A percentile compares a stretch with the other conserved stretches of the same genome.
phyloP scores from a whole-genome alignment of 257 asterid species.

The Solanum pennellii region DNA sequence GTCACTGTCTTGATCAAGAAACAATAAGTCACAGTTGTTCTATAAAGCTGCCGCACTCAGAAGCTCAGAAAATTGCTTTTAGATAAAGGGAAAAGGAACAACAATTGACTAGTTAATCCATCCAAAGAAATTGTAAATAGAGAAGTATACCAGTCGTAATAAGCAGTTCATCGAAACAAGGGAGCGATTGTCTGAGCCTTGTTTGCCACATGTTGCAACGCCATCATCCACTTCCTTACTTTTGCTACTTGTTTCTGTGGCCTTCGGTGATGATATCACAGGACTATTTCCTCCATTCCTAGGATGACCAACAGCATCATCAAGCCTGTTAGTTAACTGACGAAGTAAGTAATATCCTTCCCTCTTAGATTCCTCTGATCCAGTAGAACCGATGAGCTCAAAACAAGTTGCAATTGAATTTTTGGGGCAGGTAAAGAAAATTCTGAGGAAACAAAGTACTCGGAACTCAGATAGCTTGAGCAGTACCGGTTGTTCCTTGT shows the following conservation, averaged over 20 bases:
- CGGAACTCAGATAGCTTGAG: constrained; percentile 52
- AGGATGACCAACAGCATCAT: constrained; percentile 18
- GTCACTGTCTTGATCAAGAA: not conserved
- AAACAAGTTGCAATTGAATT: constrained; percentile 56
- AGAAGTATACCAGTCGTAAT: constrained; percentile 56
- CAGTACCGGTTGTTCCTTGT: constrained; percentile 36
- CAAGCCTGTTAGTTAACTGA: constrained; percentile 51
- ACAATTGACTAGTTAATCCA: not conserved
- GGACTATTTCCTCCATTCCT: constrained; percentile 15
- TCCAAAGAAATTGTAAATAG: not conserved
- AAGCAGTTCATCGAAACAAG: constrained; percentile 43
- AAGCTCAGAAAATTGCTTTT: not conserved
- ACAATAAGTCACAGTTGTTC: not conserved
- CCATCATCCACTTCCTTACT: constrained; percentile 18
- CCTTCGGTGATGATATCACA: constrained; percentile 15
- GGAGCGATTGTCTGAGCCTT: constrained; percentile 13
- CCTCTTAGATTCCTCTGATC: constrained; percentile 27
- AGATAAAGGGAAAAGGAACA: not conserved
- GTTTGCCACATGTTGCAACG: constrained; percentile 23
- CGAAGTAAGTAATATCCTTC: constrained; percentile 62
- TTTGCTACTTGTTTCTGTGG: constrained; percentile 16
- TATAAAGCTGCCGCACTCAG: not conserved
- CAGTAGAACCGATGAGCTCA: constrained; percentile 51
- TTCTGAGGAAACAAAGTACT: constrained; percentile 54
- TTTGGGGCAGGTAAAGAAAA: constrained; percentile 57